A percentile compares a stretch with the other conserved stretches of the same genome.
These are phyloP conservation scores for Abortiporus biennis DNA, from an alignment of 1,284 basidiomycete species.

Conservation along the genomic window DNA sequence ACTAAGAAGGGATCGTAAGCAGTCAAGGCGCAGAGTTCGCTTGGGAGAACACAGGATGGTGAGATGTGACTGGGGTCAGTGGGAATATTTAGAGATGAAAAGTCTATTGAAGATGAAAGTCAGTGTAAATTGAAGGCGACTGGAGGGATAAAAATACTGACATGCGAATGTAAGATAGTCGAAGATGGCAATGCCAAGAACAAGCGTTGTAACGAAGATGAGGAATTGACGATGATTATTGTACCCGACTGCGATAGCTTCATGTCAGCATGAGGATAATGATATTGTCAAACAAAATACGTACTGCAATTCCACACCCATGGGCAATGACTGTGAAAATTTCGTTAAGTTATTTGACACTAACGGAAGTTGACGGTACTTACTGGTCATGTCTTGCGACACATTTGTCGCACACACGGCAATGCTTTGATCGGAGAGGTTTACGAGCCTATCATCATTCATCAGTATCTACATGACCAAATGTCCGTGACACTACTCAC, in stretches of 20 bases:
- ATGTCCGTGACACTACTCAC: conserved; percentile 27
- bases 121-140: conserved; percentile 6
- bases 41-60: conserved; percentile 63
- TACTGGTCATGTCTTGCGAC: conserved; percentile 89
- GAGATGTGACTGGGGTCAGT: conserved; percentile 39
- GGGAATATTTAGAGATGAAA: conserved; percentile 35
- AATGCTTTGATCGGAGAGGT: conserved; percentile 93
- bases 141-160: conserved; percentile 33
- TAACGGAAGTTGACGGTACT: conserved; percentile 26
- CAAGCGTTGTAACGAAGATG: conserved; percentile 81
- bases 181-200: conserved; percentile 76
- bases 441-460: conserved; percentile 64
- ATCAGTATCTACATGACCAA: conserved; percentile 1
- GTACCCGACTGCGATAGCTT: conserved; percentile 76
- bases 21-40: conserved; percentile 63
- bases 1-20: conserved; percentile 83
- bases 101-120: conserved; percentile 34
- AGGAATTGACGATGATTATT: conserved; percentile 96
- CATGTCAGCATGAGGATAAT: conserved; percentile 7
- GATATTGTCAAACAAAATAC: too few species aligned
- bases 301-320: conserved; percentile 99
- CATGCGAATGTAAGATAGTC: conserved; percentile 80
- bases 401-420: conserved; percentile 87
- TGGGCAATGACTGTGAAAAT: conserved; percentile 76
- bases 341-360: not conserved